phyloP scores from a whole-genome alignment of 148 eudicot genomes.

The Suaeda aralocaspica region DNA sequence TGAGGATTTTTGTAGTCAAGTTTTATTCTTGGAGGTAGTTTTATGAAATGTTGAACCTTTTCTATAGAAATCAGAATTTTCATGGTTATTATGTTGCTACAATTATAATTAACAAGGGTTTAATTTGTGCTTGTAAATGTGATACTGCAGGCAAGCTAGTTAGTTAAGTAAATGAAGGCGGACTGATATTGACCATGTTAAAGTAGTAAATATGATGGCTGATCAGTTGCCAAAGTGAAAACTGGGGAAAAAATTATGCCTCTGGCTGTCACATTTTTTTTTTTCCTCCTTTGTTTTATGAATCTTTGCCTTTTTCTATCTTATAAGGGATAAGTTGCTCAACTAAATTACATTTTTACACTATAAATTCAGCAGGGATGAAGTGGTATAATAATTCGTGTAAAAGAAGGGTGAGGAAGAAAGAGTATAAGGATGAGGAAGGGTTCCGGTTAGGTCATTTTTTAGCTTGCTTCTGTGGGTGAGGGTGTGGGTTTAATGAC shows the following conservation, averaged over 20 bases:
- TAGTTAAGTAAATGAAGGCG: background rate
- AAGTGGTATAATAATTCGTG: too few species aligned
- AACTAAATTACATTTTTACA: too few species aligned
- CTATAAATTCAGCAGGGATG: too few species aligned
- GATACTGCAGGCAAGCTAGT: background rate
- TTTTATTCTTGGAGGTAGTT: background rate
- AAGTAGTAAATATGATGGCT: background rate
- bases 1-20: background rate
- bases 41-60: background rate
- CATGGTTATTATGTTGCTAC: background rate
- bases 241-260: background rate
- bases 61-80: background rate
- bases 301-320: background rate
- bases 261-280: background rate
- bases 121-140: background rate
- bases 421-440: background rate
- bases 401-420: background rate
- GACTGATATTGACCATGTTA: background rate
- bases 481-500: background rate
- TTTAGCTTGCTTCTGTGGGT: background rate
- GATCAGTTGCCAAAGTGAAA: background rate
- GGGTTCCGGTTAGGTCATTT: background rate
- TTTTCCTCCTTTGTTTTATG: background rate
- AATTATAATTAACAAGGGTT: background rate
- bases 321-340: too few species aligned